A percentile compares a stretch with the other conserved stretches of the same genome.
Evolutionary conservation across 768 basidiomycete genomes (phyloP).

Genomic region (Kwoniella dejecticola): DNA sequence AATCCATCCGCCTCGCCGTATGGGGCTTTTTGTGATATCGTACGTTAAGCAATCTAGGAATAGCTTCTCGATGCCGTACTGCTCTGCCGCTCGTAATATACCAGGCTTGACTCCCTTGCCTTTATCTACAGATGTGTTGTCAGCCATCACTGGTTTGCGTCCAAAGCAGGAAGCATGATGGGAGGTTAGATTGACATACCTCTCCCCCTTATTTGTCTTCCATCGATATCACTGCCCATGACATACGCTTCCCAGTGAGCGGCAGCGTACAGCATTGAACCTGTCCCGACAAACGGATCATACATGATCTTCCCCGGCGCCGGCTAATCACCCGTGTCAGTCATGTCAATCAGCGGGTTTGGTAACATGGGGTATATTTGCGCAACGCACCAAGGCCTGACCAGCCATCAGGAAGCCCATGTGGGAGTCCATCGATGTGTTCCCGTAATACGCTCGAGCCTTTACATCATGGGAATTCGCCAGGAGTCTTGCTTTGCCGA

Average conservation of each 20-base stretch:
- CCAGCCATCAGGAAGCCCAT: conserved; percentile 95
- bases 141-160: background rate
- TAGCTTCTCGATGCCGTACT: conserved; percentile 73
- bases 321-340: conserved; percentile 61
- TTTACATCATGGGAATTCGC: conserved; percentile 67
- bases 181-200: conserved; percentile 57
- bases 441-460: conserved; percentile 85
- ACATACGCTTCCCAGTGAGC: conserved; percentile 85
- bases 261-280: conserved; percentile 64
- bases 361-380: too few relatives aligned
- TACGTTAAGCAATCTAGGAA: conserved; percentile 87
- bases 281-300: conserved; percentile 93
- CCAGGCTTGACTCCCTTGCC: conserved; percentile 61
- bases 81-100: conserved; percentile 73
- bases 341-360: background rate
- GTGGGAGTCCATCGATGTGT: conserved; percentile 97
- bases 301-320: conserved; percentile 87
- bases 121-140: conserved; percentile 19
- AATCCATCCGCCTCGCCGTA: conserved; percentile 83
- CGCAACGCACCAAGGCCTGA: conserved; percentile 76
- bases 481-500: conserved; percentile 59
- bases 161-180: too few relatives aligned
- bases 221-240: conserved; percentile 94
- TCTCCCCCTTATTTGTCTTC: conserved; percentile 94
- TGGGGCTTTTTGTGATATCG: conserved; percentile 87